A percentile compares a stretch with the other conserved stretches of the same genome.
Conservation (phyloP, 1,284 basidiomycete species). For the Leccinum griseonigrum region DNA sequence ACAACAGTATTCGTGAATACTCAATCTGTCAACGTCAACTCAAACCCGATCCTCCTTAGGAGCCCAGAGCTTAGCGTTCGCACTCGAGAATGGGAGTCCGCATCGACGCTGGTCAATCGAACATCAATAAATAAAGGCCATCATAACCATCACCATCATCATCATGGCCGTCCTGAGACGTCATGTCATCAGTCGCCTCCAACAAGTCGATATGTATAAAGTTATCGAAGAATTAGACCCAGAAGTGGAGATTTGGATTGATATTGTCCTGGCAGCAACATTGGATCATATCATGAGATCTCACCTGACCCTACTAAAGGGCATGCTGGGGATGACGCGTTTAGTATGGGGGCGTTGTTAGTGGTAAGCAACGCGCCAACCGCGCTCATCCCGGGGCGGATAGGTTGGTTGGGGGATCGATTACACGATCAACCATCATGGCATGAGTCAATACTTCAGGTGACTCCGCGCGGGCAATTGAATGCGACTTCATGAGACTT, state of each 20-base stretch:
- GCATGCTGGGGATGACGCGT: not conserved
- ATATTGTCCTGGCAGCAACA: not conserved
- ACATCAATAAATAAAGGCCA: slow-evolving; percentile 2
- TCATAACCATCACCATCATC: not conserved
- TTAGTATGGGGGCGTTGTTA: not conserved
- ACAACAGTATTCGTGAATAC: not conserved
- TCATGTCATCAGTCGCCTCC: not conserved
- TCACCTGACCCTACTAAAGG: not conserved
- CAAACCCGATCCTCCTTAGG: not conserved
- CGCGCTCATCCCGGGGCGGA: not conserved
- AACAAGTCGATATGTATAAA: not conserved
- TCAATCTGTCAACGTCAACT: not conserved
- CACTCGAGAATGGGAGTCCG: not conserved
- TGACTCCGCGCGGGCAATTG: not conserved
- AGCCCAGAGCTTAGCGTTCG: not conserved
- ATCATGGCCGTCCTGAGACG: not conserved
- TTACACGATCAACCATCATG: not conserved
- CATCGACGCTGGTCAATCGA: not conserved
- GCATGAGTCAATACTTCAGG: not conserved
- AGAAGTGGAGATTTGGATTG: not conserved
- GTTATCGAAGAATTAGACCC: not conserved
- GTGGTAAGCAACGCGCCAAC: not conserved
- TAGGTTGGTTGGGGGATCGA: not conserved
- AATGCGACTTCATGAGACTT: not conserved
- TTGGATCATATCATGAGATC: not conserved